A percentile compares a stretch with the other conserved stretches of the same genome.
Evolutionary conservation across 2,329 filamentous ascomycete species (phyloP).

Genomic region (Epichloe bromicola): DNA sequence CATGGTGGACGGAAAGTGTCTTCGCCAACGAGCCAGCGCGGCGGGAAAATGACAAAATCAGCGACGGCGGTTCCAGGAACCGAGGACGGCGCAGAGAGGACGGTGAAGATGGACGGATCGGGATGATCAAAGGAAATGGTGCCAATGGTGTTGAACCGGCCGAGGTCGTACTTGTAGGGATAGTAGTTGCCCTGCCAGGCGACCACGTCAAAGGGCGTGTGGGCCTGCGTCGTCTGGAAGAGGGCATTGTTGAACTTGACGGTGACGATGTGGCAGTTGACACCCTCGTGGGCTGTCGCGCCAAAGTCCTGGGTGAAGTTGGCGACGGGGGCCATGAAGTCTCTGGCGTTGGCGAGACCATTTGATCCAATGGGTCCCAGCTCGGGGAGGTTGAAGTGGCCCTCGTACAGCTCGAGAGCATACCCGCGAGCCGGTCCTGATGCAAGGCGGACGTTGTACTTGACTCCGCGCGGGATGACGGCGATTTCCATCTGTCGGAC

Average conservation of each 20-base stretch:
- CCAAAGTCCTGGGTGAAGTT: constrained; percentile 48
- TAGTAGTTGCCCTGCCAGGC: constrained; percentile 74
- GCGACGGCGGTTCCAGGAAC: constrained; percentile 59
- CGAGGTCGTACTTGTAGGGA: constrained; percentile 72
- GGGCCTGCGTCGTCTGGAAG: constrained; percentile 50
- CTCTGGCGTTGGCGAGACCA: constrained; percentile 59
- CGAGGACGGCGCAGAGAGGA: constrained; percentile 48
- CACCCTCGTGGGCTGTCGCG: constrained; percentile 24
- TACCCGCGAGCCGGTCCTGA: constrained; percentile 55
- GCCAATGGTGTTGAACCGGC: constrained; percentile 63
- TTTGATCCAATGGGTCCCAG: constrained; percentile 63
- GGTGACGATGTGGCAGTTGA: constrained; percentile 28
- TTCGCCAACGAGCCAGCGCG: constrained; percentile 56
- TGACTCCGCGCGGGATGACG: constrained; percentile 61
- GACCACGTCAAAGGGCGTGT: constrained; percentile 68
- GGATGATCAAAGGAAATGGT: constrained; percentile 64
- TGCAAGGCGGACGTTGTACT: constrained; percentile 58
- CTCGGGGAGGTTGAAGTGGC: constrained; percentile 59
- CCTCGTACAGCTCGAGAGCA: constrained; percentile 61
- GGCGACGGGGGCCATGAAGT: constrained; percentile 63
- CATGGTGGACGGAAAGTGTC: constrained; percentile 62
- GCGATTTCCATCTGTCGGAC: constrained; percentile 69
- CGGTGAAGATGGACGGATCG: constrained; percentile 67
- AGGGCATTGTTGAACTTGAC: constrained; percentile 54
- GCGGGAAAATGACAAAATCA: constrained; percentile 64